Base-by-base conservation (phyloP, 2,329 filamentous ascomycete genomes). In the Colletotrichum camelliae region DNA sequence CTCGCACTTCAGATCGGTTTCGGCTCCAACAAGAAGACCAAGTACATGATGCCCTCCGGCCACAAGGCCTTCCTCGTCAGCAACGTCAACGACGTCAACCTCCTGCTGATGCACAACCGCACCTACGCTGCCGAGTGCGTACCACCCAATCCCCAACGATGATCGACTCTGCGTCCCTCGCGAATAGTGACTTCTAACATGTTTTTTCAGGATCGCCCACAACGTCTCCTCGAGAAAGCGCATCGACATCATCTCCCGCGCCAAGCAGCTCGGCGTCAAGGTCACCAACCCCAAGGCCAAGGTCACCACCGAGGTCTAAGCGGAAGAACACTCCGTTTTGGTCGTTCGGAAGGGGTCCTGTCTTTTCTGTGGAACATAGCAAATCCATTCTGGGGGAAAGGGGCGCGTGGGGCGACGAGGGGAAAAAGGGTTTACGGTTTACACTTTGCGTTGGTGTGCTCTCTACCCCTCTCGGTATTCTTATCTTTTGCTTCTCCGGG, bases 1-100 rank as follows among this genome's bases (percentile, higher is more conserved):
- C 33, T 10, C 55, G 24, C 29, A 7, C 7, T 78, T 74, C 86
- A 98, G 97, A 99, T 99, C 87, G 97, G 97, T 85, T 99, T 96
- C 88, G 96, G 97, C 83, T 97, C 95, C 90, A 98, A 98, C 95
- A 98, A 95, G 93, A 98, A 98, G 93, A 99, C 97, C 87, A 94
- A 95, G 86, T 96, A 97, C 93, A 94, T 98, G 94, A 98, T 96
- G 92, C 97, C 97, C 87, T 98, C 96, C 84, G 97, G 97, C 90
- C 96, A 98, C 94, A 98, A 98, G 94, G 95, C 96, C 81, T 99
- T 99, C 94, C 93, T 98, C 86, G 97, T 99, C 90, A 95, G 94
- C 94, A 99, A 99, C 93, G 88, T 92, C 88, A 92, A 94, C 87
- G 97, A 99, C 83, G 94, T 99, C 85, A 96, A 99, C 89, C 94